phyloP scores from a whole-genome alignment of 2,329 filamentous ascomycete genomes.

The Xylariaceae sp. region DNA sequence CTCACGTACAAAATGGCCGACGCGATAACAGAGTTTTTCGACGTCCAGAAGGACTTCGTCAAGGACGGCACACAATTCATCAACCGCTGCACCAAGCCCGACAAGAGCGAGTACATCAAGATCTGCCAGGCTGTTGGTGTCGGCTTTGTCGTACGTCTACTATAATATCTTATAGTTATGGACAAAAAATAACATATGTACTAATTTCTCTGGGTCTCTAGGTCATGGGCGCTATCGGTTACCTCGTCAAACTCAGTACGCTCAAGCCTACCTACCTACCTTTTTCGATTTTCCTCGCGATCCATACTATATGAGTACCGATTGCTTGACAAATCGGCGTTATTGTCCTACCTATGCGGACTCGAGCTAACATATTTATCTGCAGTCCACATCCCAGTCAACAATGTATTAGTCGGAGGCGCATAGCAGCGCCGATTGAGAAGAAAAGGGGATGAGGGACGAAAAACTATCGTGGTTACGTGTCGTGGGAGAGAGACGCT shows the following conservation, averaged over 20 bases:
- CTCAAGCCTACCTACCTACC: background rate
- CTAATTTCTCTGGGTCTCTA: too few relatives aligned
- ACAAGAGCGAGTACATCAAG: conserved; percentile 46
- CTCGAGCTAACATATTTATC: background rate
- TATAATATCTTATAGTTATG: background rate
- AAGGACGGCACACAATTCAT: conserved; percentile 60
- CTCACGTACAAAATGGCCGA: conserved; percentile 52
- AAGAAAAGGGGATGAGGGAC: conserved; percentile 1
- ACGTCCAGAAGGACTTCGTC: conserved; percentile 63
- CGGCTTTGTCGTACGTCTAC: conserved; percentile 54
- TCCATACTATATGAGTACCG: background rate
- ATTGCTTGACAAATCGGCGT: too few relatives aligned
- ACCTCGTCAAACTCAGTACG: conserved; percentile 66
- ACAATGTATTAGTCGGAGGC: conserved; percentile 66
- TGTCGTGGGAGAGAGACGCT: background rate
- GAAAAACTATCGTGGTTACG: conserved; percentile 1
- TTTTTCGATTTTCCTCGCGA: background rate
- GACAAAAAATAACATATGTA: background rate
- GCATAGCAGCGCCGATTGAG: conserved; percentile 42
- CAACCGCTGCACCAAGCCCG: conserved; percentile 58
- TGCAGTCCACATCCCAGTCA: conserved; percentile 64
- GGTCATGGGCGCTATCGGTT: conserved; percentile 52
- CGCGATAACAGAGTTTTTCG: conserved; percentile 66
- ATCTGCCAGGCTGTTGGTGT: conserved; percentile 58
- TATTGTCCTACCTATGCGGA: too few relatives aligned